phyloP scores from a whole-genome alignment of 257 asterid species.

The Nicotiana tomentosiformis region DNA sequence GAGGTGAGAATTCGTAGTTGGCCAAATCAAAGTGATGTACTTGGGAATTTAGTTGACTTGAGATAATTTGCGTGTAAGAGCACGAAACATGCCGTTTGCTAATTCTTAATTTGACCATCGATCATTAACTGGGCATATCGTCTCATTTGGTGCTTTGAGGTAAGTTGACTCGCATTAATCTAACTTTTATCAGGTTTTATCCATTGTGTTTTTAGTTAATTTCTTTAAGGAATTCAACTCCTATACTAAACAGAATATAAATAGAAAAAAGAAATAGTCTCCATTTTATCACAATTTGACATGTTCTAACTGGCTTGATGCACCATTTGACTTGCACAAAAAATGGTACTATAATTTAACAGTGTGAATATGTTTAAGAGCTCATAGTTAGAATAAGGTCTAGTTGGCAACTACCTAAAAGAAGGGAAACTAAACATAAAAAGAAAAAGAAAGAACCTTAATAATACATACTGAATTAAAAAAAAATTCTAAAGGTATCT shows the following conservation, averaged over 20 bases:
- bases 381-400: neutral
- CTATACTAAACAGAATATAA: neutral
- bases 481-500: neutral
- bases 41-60: neutral
- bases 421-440: neutral
- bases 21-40: neutral
- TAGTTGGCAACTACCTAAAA: neutral
- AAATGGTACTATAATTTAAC: neutral
- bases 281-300: neutral
- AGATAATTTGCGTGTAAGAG: neutral
- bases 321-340: neutral
- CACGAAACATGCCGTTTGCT: conserved; percentile 7
- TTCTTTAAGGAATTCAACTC: neutral
- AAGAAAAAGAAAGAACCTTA: neutral
- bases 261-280: neutral
- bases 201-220: neutral
- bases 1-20: neutral
- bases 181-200: neutral
- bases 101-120: neutral
- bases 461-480: too few relatives aligned
- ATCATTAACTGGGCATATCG: neutral
- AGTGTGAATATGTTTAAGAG: neutral
- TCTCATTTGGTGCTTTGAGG: neutral
- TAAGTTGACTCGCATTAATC: neutral
- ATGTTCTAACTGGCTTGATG: neutral